Conservation (phyloP, 305 asterid species). For the Solanum hybrid region DNA sequence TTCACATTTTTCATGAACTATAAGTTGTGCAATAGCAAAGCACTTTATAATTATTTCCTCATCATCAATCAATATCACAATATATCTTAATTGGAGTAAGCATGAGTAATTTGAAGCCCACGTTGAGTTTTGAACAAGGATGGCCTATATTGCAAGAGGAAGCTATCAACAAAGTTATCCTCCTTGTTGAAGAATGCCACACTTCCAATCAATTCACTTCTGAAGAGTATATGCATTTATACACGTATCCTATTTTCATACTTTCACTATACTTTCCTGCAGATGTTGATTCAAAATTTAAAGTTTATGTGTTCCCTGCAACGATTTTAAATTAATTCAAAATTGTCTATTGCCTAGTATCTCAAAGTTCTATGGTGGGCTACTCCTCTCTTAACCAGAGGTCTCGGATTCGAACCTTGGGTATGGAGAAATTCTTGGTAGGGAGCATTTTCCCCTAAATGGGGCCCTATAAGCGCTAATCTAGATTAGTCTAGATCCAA, state of each 20-base stretch:
- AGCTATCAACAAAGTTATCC: conserved; percentile 24
- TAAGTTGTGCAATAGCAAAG: neutral
- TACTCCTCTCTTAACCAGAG: neutral
- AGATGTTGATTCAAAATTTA: neutral
- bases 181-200: conserved; percentile 18
- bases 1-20: neutral
- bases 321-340: neutral
- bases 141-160: conserved; percentile 30
- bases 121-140: conserved; percentile 22
- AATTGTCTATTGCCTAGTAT: neutral
- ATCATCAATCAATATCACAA: neutral
- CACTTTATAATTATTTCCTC: neutral
- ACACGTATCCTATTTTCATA: conserved; percentile 17
- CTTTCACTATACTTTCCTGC: neutral
- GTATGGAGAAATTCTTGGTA: neutral
- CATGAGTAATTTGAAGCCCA: neutral
- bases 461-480: neutral
- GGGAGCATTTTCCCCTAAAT: neutral
- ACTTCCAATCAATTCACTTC: conserved; percentile 14
- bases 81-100: neutral
- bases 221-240: conserved; percentile 21
- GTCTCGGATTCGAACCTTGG: neutral
- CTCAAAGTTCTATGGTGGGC: neutral
- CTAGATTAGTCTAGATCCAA: neutral
- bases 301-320: neutral